Conservation (phyloP, 768 basidiomycete genomes). For the Calocybe indica region DNA sequence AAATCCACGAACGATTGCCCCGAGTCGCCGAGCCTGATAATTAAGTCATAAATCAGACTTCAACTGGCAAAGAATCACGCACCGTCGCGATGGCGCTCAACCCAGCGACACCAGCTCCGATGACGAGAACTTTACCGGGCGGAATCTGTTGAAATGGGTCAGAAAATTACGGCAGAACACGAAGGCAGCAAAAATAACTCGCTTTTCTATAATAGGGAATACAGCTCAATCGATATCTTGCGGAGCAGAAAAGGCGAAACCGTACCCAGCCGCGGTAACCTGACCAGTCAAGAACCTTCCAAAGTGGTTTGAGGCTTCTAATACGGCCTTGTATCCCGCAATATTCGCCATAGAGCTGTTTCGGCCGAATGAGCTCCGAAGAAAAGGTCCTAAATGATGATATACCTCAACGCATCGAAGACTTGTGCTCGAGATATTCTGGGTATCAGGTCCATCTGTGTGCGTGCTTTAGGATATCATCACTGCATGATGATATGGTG, state of each 20-base stretch:
- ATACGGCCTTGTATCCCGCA: conserved; percentile 87
- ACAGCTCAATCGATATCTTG: neutral
- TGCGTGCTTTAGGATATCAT: neutral
- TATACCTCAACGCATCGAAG: conserved; percentile 80
- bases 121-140: conserved; percentile 81
- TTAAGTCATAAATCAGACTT: neutral
- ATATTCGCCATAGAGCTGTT: conserved; percentile 90
- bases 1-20: conserved; percentile 85
- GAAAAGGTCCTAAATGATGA: conserved; percentile 2
- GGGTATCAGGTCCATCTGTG: conserved; percentile 84
- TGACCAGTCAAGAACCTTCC: conserved; percentile 88
- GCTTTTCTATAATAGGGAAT: conserved; percentile 23
- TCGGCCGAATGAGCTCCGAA: conserved; percentile 1
- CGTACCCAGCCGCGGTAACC: conserved; percentile 85
- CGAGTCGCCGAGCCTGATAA: conserved; percentile 67
- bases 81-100: conserved; percentile 85
- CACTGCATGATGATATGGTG: neutral
- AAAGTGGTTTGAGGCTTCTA: conserved; percentile 87
- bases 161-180: neutral
- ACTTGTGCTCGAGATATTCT: conserved; percentile 87
- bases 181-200: conserved; percentile 1
- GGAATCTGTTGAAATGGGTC: conserved; percentile 49
- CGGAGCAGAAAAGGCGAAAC: conserved; percentile 9
- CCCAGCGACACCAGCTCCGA: conserved; percentile 87
- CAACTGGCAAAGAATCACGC: conserved; percentile 8